Percentiles rank a stretch among this genome's conserved stretches.
Evolutionary conservation across 2,329 filamentous ascomycete genomes (phyloP).

Genomic region (Claviceps fusiformis): DNA sequence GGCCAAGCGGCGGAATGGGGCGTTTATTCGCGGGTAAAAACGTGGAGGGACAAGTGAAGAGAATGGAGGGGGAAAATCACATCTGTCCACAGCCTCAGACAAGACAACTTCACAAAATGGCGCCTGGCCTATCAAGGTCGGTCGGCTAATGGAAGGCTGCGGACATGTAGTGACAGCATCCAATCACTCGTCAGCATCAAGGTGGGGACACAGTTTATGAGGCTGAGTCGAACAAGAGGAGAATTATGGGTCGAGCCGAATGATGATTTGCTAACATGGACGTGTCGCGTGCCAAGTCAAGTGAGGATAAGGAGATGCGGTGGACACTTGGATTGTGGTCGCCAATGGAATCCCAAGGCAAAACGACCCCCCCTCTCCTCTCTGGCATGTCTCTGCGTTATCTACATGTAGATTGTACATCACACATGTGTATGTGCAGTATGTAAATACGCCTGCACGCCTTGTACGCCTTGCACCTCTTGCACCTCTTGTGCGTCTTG

Average conservation of each 20-base stretch:
- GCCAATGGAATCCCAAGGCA: not conserved
- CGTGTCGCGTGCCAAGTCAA: not conserved
- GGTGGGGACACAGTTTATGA: not conserved
- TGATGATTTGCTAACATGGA: too few species aligned
- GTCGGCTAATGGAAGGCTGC: not conserved
- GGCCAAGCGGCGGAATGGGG: too few species aligned
- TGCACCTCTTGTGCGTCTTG: not conserved
- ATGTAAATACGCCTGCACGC: too few species aligned
- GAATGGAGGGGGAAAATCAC: too few species aligned
- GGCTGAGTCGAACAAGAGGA: not conserved
- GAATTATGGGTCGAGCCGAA: not conserved
- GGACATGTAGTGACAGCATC: not conserved
- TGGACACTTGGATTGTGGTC: not conserved
- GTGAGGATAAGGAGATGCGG: not conserved
- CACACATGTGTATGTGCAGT: too few species aligned
- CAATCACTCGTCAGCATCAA: not conserved
- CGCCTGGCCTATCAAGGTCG: not conserved
- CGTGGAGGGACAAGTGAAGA: not conserved
- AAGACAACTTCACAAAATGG: not conserved
- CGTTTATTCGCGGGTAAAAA: too few species aligned
- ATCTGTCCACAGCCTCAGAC: not conserved
- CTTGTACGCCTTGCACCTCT: too few species aligned
- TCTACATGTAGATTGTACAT: not conserved
- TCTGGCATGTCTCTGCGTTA: not conserved
- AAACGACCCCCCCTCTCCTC: too few species aligned